A percentile compares a stretch with the other conserved stretches of the same genome.
phyloP scores from a whole-genome alignment of 192 early-diverging fungal species.

The Endogone sp. region DNA sequence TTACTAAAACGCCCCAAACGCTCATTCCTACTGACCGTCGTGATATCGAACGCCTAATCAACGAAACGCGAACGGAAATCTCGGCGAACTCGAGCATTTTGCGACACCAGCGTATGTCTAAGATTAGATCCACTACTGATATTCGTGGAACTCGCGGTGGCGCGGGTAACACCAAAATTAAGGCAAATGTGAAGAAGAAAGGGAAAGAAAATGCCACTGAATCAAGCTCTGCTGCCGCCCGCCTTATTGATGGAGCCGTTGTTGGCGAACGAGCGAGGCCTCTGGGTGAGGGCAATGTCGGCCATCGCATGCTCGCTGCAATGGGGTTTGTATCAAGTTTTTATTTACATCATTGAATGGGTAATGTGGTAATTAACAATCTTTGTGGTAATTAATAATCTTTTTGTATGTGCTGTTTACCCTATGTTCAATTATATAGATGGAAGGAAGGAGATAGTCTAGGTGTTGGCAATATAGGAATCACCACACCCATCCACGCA shows the following conservation, averaged over 20 bases:
- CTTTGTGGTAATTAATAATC: no score
- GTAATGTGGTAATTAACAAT: background rate
- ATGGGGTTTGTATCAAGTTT: constrained; percentile 50
- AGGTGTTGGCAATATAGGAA: constrained; percentile 39
- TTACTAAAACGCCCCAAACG: constrained; percentile 42
- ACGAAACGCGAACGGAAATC: constrained; percentile 29
- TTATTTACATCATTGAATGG: background rate
- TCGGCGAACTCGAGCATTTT: constrained; percentile 9
- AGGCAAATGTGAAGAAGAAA: no score
- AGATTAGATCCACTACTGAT: background rate
- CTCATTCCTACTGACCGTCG: constrained; percentile 36
- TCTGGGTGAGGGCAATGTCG: constrained; percentile 55
- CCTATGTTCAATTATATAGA: constrained; percentile 25
- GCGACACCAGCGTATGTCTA: constrained; percentile 5
- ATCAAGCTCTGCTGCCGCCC: no score
- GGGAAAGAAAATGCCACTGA: no score
- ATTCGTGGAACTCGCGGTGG: no score
- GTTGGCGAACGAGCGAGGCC: constrained; percentile 51
- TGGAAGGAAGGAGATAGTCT: constrained; percentile 45
- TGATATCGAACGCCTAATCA: constrained; percentile 33
- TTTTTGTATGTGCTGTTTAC: no score
- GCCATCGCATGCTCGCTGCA: constrained; percentile 61
- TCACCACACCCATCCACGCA: constrained; percentile 47
- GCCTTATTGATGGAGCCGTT: constrained; percentile 38
- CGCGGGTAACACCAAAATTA: background rate